These are phyloP conservation scores for Ogataea paradorogensis DNA, from an alignment of 805 yeast species.

Conservation along the genomic window DNA sequence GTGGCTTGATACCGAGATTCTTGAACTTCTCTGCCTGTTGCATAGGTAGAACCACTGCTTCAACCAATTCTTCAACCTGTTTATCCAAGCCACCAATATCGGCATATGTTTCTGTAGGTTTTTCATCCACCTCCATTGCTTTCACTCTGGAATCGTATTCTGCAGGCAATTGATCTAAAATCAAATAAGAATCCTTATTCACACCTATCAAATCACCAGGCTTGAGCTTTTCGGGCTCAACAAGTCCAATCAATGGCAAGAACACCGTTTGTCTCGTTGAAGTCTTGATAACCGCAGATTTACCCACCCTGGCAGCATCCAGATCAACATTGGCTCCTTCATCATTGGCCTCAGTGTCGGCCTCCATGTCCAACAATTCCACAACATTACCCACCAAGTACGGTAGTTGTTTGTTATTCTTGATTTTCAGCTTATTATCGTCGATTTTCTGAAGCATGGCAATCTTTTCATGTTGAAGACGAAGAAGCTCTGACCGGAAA, in stretches of 20 bases:
- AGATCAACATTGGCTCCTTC: constrained; percentile 96
- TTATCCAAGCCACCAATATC: constrained; percentile 98
- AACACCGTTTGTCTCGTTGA: constrained; percentile 97
- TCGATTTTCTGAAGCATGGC: constrained; percentile 91
- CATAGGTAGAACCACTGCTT: constrained; percentile 98
- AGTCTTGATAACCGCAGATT: constrained; percentile 97
- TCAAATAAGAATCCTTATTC: constrained; percentile 91
- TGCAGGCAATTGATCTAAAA: constrained; percentile 91
- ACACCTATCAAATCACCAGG: constrained; percentile 99
- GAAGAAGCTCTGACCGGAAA: constrained; percentile 86
- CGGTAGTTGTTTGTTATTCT: constrained; percentile 92
- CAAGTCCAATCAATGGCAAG: constrained; percentile 92
- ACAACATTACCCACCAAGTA: constrained; percentile 96
- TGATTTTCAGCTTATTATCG: constrained; percentile 94
- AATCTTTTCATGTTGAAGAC: constrained; percentile 87
- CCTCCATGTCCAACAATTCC: constrained; percentile 84
- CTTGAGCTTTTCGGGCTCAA: constrained; percentile 83
- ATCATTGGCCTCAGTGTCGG: constrained; percentile 74
- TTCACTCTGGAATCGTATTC: constrained; percentile 97
- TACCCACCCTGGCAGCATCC: constrained; percentile 87
- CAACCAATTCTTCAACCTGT: constrained; percentile 96
- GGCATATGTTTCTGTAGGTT: constrained; percentile 94
- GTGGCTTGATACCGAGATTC: constrained; percentile 92
- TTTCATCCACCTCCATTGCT: constrained; percentile 98
- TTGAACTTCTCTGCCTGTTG: constrained; percentile 96